Evolutionary conservation across 139 green algal species (phyloP).

Genomic region (Tetradesmus lagerheimii): DNA sequence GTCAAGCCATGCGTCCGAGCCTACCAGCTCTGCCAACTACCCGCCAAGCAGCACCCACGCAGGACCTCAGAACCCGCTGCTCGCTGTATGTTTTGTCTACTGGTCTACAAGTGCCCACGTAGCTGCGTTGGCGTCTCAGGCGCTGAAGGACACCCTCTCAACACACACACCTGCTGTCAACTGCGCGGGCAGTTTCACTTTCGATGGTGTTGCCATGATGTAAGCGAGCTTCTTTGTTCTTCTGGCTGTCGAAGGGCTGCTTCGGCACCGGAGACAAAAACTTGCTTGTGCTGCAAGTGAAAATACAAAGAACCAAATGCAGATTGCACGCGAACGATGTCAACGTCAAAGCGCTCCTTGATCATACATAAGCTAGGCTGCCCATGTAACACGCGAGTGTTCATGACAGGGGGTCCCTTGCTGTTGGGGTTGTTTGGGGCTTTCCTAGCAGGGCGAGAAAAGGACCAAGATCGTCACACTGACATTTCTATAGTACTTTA

Average conservation of each 20-base stretch:
- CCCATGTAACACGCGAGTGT: background rate
- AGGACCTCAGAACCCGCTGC: background rate
- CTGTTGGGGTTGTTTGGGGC: background rate
- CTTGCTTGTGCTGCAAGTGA: background rate
- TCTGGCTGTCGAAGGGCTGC: background rate
- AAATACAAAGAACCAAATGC: background rate
- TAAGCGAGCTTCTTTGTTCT: background rate
- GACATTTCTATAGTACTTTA: background rate
- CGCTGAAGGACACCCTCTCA: background rate
- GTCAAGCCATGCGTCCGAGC: background rate
- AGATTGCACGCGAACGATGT: background rate
- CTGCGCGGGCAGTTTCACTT: constrained; percentile 41
- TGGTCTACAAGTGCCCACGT: background rate
- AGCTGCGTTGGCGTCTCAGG: background rate
- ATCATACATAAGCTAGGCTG: background rate
- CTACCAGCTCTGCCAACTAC: background rate
- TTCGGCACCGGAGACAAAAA: background rate
- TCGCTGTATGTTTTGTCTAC: background rate
- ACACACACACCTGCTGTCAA: constrained; percentile 36
- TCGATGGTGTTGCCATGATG: constrained; percentile 31
- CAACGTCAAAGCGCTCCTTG: background rate
- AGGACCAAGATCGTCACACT: background rate
- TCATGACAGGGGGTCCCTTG: background rate
- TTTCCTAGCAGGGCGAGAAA: background rate
- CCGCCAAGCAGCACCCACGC: background rate